A percentile compares a stretch with the other conserved stretches of the same genome.
These are phyloP conservation scores for Medicago lupulina DNA, from an alignment of 306 rosid species.

Conservation along the genomic window DNA sequence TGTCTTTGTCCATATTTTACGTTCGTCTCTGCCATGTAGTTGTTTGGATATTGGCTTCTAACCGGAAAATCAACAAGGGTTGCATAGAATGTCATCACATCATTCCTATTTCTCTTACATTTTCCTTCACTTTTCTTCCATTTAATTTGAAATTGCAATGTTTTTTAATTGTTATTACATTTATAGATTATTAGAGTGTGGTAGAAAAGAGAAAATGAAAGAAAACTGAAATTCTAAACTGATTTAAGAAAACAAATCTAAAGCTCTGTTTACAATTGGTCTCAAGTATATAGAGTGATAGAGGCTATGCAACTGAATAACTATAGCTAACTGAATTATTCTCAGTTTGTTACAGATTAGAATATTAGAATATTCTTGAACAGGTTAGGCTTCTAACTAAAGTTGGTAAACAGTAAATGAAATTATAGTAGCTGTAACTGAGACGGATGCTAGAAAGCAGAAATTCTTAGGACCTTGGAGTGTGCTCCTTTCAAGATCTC, in stretches of 20 bases:
- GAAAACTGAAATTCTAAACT: not conserved
- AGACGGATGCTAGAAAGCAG: not conserved
- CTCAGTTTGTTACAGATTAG: not conserved
- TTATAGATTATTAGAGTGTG: not conserved
- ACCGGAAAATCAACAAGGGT: slow-evolving; percentile 10
- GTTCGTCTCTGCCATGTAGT: slow-evolving; percentile 16
- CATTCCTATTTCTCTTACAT: slow-evolving; percentile 22
- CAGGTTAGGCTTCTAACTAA: not conserved
- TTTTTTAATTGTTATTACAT: slow-evolving; percentile 24
- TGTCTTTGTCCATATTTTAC: not conserved
- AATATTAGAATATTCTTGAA: not conserved
- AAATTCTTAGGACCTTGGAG: no score
- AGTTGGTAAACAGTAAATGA: not conserved
- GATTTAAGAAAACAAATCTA: not conserved
- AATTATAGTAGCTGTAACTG: not conserved
- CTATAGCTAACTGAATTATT: no score
- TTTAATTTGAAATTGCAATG: slow-evolving; percentile 30
- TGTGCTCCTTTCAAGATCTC: no score
- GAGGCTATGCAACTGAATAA: not conserved
- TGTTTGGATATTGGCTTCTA: slow-evolving; percentile 27
- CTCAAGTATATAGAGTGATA: not conserved
- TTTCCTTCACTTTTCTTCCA: slow-evolving; percentile 35
- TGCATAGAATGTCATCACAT: slow-evolving; percentile 13
- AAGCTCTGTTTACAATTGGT: not conserved
- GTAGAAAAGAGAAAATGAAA: not conserved